phyloP scores from a whole-genome alignment of 257 asterid genomes.

The Solanum paucissectum region DNA sequence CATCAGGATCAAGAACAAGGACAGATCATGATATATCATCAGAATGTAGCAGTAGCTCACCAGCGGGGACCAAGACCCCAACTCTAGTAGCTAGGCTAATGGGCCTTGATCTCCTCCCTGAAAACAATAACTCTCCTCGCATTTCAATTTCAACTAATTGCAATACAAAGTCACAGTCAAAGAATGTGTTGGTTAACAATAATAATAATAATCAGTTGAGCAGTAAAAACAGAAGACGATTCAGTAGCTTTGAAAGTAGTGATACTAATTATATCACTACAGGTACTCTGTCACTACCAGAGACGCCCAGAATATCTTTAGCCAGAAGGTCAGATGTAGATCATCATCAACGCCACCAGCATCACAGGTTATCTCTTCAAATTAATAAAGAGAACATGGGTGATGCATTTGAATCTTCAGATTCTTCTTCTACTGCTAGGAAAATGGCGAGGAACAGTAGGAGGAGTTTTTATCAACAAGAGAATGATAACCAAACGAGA shows the following conservation, averaged over 20 bases:
- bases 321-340: slow-evolving; percentile 64
- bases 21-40: slow-evolving; percentile 25
- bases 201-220: background rate
- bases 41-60: slow-evolving; percentile 35
- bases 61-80: slow-evolving; percentile 65
- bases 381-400: slow-evolving; percentile 39
- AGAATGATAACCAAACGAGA: slow-evolving; percentile 17
- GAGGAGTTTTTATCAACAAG: background rate
- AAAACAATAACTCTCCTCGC: slow-evolving; percentile 39
- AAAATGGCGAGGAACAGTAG: slow-evolving; percentile 9
- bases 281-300: slow-evolving; percentile 62
- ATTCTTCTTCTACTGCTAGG: background rate
- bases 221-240: background rate
- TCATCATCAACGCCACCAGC: slow-evolving; percentile 11
- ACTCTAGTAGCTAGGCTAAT: slow-evolving; percentile 83
- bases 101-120: slow-evolving; percentile 88
- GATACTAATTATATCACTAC: slow-evolving; percentile 15
- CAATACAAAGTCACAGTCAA: slow-evolving; percentile 7
- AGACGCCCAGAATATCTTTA: slow-evolving; percentile 56
- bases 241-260: slow-evolving; percentile 20
- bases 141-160: slow-evolving; percentile 13
- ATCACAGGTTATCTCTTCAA: slow-evolving; percentile 55
- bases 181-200: background rate
- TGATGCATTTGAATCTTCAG: slow-evolving; percentile 9
- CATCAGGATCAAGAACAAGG: slow-evolving; percentile 18